Base-by-base conservation (phyloP, 2,329 filamentous ascomycete species). In the Paracamarosporium sp. region DNA sequence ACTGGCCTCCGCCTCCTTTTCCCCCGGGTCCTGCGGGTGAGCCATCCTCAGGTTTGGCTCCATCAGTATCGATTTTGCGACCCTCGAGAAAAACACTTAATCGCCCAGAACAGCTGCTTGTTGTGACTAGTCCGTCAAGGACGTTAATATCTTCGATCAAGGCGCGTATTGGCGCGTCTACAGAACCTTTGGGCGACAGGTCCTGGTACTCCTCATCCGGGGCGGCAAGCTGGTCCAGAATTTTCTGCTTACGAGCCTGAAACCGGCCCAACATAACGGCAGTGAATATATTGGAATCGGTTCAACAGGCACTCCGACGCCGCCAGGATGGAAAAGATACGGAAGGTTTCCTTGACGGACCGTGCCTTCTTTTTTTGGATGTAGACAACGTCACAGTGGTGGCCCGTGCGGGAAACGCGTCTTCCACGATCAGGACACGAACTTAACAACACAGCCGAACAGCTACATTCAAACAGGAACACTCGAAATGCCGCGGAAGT, bases 1-100 rank as follows among this genome's bases (percentile, higher is more conserved):
- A 98, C 55, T 82, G 83, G 9, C 93, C 70, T 53, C 70, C 92
- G 7, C 88, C 90, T 9, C 93, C 93, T 75, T 97, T 97, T 1
- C 93, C 93, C 0, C 93, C 92, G 1, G 89, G 84, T 3, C 87
- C 86, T 8, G 88, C 88, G 60, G 78, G 79, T 54, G 77, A 69
- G 45, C 59, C 61, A 43, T 69, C 59, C 51, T 43, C 28, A 30
- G 24, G 11, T 15, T 62, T 59, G 38, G 43, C 27, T 33, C 9
- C 35, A 13, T 53, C 46, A 4, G 17, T 45, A 4, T 64, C 58
- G 65, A 76, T 79, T 68, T 86, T 90, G 43, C 80, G 80, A 0
- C 93, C 93, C 78, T 97, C 94, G 0, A 96, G 81, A 70, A 96
- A 98, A 4, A 97, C 90, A 63, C 90, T 93, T 45, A 96, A 86